phyloP scores from a whole-genome alignment of 257 asterid genomes.

The Solanum dulcamara region DNA sequence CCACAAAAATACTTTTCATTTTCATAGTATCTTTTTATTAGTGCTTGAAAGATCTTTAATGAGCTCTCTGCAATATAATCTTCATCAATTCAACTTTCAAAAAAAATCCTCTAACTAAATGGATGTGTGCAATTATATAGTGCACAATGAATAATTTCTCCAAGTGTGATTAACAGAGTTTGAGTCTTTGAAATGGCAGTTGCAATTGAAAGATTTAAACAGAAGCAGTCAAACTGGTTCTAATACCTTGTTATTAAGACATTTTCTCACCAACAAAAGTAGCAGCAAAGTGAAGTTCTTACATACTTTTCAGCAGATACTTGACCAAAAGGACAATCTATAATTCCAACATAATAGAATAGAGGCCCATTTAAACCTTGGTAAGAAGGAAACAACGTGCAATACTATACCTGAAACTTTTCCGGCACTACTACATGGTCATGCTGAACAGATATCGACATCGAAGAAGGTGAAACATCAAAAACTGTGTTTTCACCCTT shows the following conservation, averaged over 20 bases:
- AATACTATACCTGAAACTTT: conserved; percentile 66
- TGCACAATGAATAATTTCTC: background rate
- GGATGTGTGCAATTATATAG: background rate
- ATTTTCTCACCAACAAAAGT: background rate
- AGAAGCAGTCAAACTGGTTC: background rate
- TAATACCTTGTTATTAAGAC: background rate
- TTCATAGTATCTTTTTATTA: background rate
- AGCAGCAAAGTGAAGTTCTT: background rate
- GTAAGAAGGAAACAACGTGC: background rate
- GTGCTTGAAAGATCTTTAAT: background rate
- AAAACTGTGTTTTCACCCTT: conserved; percentile 94
- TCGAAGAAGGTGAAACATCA: conserved; percentile 92
- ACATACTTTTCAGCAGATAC: background rate
- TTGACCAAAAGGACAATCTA: background rate
- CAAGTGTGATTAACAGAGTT: background rate
- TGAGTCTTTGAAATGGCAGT: background rate
- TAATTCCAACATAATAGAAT: background rate
- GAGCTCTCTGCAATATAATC: background rate
- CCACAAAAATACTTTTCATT: background rate
- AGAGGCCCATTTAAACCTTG: background rate
- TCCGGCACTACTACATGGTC: conserved; percentile 61
- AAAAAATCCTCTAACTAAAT: background rate
- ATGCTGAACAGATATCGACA: conserved; percentile 61
- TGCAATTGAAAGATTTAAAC: background rate
- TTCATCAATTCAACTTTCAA: background rate